Conservation (phyloP, 345 rosid genomes). For the Salix caprea region DNA sequence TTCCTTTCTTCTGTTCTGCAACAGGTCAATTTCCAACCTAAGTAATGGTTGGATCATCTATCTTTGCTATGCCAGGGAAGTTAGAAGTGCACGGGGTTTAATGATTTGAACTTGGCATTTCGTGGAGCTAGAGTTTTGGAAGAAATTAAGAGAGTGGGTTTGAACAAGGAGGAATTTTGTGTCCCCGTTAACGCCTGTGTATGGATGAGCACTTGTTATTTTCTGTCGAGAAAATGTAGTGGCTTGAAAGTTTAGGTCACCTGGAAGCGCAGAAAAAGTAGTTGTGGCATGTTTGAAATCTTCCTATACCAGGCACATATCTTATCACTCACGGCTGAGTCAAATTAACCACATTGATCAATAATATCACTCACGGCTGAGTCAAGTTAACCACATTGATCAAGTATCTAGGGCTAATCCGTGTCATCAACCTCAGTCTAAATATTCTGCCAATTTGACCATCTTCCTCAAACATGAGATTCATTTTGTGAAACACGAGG, state of each 20-base stretch:
- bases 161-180: background rate
- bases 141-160: background rate
- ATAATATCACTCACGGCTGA: too few relatives aligned
- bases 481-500: too few relatives aligned
- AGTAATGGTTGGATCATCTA: background rate
- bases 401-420: background rate
- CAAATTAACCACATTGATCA: background rate
- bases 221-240: background rate
- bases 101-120: background rate
- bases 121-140: background rate
- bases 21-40: background rate
- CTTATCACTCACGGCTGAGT: background rate
- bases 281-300: background rate
- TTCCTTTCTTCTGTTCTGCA: background rate
- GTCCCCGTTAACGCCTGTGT: background rate
- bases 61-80: background rate
- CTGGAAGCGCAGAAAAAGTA: background rate
- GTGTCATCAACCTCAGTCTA: background rate
- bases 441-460: background rate
- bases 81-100: background rate
- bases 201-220: background rate
- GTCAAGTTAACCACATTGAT: background rate
- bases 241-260: background rate
- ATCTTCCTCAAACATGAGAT: too few relatives aligned
- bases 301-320: too few relatives aligned